These are phyloP conservation scores for Talaromyces ruber DNA, from an alignment of 495 filamentous ascomycete species.

Conservation along the genomic window DNA sequence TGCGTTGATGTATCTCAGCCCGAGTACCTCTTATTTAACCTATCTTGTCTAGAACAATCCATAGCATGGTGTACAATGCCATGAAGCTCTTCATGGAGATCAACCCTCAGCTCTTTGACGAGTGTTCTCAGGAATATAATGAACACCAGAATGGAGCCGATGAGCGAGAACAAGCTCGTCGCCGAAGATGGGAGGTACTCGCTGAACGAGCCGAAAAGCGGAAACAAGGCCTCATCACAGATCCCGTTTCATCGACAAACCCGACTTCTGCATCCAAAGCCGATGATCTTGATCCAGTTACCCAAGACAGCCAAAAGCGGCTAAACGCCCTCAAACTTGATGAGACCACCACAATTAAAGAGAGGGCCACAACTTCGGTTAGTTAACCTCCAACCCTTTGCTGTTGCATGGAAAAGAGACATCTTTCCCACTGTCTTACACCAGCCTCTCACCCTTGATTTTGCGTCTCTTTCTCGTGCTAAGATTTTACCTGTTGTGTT, in stretches of 20 bases:
- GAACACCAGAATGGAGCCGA: conserved; percentile 87
- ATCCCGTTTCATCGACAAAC: conserved; percentile 21
- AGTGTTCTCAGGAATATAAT: conserved; percentile 97
- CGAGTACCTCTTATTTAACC: conserved; percentile 6
- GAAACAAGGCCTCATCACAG: conserved; percentile 42
- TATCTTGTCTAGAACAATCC: conserved; percentile 66
- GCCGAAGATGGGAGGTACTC: conserved; percentile 80
- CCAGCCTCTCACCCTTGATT: conserved; percentile 8
- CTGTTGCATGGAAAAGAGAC: background rate
- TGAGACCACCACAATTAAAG: conserved; percentile 38
- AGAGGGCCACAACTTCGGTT: conserved; percentile 37
- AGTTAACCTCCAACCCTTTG: conserved; percentile 18
- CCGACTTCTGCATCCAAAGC: conserved; percentile 42
- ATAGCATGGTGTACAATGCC: conserved; percentile 99
- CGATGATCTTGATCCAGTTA: conserved; percentile 65
- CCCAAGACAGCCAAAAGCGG: conserved; percentile 75
- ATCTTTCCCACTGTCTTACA: conserved; percentile 7
- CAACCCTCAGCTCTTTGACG: conserved; percentile 96
- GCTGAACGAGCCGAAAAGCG: conserved; percentile 65
- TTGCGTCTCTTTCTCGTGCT: conserved; percentile 29
- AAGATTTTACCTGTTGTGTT: conserved; percentile 25
- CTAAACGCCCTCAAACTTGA: conserved; percentile 81
- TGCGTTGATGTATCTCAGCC: conserved; percentile 12
- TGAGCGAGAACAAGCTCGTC: conserved; percentile 63
- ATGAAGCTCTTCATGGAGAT: conserved; percentile 99